Evolutionary conservation across 106 monocot species (phyloP).

Genomic region (Dendrobium chrysotoxum): DNA sequence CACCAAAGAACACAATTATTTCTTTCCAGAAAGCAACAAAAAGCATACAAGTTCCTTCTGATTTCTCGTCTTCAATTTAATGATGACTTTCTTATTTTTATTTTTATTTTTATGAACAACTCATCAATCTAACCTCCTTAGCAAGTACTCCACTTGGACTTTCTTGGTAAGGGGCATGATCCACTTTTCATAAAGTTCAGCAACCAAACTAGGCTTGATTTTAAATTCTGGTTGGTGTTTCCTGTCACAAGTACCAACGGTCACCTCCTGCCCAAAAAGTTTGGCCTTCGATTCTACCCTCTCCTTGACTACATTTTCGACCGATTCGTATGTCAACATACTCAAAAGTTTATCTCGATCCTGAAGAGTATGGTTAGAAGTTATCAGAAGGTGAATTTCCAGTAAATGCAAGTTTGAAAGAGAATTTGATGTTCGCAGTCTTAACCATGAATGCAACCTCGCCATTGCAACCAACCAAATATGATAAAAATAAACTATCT

Average conservation of each 20-base stretch:
- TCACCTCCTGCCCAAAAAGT: conserved; percentile 67
- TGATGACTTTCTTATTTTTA: not conserved
- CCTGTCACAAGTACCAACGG: conserved; percentile 8
- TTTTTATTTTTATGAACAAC: not conserved
- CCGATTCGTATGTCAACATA: conserved; percentile 71
- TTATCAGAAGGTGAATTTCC: not conserved
- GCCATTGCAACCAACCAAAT: not conserved
- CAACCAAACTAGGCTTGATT: conserved; percentile 58
- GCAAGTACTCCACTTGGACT: conserved; percentile 77
- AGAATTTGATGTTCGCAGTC: too few species aligned
- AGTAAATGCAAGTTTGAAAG: not conserved
- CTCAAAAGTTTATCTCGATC: conserved; percentile 59
- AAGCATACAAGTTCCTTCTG: not conserved
- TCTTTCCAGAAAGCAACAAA: not conserved
- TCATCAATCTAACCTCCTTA: conserved; percentile 68
- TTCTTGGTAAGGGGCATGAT: conserved; percentile 96
- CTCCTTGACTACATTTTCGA: conserved; percentile 54
- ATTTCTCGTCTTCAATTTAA: not conserved
- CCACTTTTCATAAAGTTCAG: conserved; percentile 74
- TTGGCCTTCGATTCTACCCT: conserved; percentile 69
- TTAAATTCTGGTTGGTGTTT: conserved; percentile 41
- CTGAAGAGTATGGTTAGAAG: conserved; percentile 21
- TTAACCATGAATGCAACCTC: not conserved
- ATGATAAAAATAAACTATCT: not conserved
- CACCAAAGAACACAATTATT: not conserved